Base-by-base conservation (phyloP, 2,329 filamentous ascomycete species). In the Fusarium penzigii region DNA sequence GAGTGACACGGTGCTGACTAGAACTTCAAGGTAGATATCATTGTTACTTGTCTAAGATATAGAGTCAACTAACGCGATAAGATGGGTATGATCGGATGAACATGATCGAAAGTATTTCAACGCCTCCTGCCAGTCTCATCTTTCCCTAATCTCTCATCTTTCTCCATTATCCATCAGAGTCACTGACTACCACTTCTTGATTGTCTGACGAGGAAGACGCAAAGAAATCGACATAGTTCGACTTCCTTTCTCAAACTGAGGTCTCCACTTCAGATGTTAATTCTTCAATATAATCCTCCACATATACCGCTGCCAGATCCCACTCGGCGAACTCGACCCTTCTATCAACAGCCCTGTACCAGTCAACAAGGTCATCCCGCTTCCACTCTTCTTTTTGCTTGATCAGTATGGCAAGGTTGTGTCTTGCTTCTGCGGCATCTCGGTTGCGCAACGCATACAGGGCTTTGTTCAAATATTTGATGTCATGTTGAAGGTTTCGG, bases 271-370 rank as follows among this genome's bases (percentile, higher is more conserved):
- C 59, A 1, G 40, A 17, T 39, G 13, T 42, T n/a, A 60, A 17
- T 2, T 58, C 59, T 1, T 42, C 8, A 1, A 60, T 7, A 14
- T 44, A 53, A 2, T 44, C 55, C 3, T 47, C 25, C 12, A 62
- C 29, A 36, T 58, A 45, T 13, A 42, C 44, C 6, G 29, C 8
- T 3, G 51, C 57, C 6, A 47, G 5, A 2, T 46, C 42, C 42
- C 46, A 49, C 14, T 56, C 46, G 1, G 13, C 16, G 5, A 42
- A 11, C 11, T 46, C 40, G 12, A 60, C 17, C 36, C 55, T 47
- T 14, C 45, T 52, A 38, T 50, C 44, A 5, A 60, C 43, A 11
- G 52, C 59, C 38, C 46, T 44, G 32, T 53, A 58, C 55, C 56
- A 58, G 6, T 25, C 29, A 2, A 48, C 42, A 10, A 49, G 6